phyloP scores from a whole-genome alignment of 495 filamentous ascomycete genomes.

The Astrothelium subdiscretum region DNA sequence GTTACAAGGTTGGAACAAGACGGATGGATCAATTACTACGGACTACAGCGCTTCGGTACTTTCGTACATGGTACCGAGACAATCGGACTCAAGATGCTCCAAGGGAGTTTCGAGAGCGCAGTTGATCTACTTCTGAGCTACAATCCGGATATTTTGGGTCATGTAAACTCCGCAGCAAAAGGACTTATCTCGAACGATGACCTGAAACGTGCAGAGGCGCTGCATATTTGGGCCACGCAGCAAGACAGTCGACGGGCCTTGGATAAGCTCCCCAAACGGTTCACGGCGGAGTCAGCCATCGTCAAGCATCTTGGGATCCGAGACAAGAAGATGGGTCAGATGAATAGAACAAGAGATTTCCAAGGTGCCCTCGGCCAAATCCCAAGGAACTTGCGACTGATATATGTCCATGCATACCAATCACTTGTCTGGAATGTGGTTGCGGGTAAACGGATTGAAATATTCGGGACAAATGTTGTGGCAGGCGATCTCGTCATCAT shows the following conservation, averaged over 20 bases:
- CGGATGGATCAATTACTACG: conserved; percentile 95
- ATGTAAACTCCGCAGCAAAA: conserved; percentile 19
- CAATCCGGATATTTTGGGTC: conserved; percentile 36
- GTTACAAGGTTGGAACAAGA: conserved; percentile 43
- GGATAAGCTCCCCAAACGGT: conserved; percentile 62
- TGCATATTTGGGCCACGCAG: conserved; percentile 55
- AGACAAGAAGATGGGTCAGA: conserved; percentile 16
- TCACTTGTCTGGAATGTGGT: conserved; percentile 85
- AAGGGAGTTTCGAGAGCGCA: conserved; percentile 67
- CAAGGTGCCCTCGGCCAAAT: conserved; percentile 68
- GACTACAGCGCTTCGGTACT: conserved; percentile 86
- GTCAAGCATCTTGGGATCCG: conserved; percentile 55
- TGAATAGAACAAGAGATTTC: conserved; percentile 44
- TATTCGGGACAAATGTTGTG: conserved; percentile 57
- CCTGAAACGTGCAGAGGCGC: conserved; percentile 58
- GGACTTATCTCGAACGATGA: conserved; percentile 54
- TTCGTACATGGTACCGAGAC: conserved; percentile 70
- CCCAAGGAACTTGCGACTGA: conserved; percentile 64
- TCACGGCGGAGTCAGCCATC: conserved; percentile 63
- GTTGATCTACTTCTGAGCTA: conserved; percentile 61
- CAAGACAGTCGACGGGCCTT: conserved; percentile 45
- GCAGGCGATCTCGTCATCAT: conserved; percentile 79
- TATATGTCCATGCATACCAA: conserved; percentile 97
- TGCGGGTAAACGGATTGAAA: conserved; percentile 64
- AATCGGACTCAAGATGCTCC: conserved; percentile 71